Conservation (phyloP, 73 alveolate genomes). For the Blepharisma stoltei region DNA sequence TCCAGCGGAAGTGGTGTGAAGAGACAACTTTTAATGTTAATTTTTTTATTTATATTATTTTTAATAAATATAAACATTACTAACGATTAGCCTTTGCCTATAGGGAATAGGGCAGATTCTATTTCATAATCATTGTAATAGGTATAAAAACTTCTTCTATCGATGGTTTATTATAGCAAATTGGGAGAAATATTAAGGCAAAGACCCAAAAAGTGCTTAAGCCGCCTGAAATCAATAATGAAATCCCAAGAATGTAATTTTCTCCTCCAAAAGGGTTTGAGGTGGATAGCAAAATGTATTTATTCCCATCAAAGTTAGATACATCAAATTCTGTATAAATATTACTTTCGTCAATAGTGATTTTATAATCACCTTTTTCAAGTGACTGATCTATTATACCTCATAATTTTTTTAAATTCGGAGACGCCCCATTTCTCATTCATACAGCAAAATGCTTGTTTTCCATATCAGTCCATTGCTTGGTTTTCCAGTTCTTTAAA, state of each 20-base stretch:
- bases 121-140: too few species aligned
- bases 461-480: slow-evolving; percentile 71
- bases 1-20: too few species aligned
- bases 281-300: slow-evolving; percentile 69
- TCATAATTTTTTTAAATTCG: slow-evolving; percentile 80
- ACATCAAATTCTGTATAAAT: slow-evolving; percentile 47
- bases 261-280: slow-evolving; percentile 85
- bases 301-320: slow-evolving; percentile 67
- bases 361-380: slow-evolving; percentile 44
- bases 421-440: slow-evolving; percentile 88
- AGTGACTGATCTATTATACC: slow-evolving; percentile 62
- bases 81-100: too few species aligned
- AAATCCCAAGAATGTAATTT: slow-evolving; percentile 72
- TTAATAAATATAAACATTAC: too few species aligned
- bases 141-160: too few species aligned
- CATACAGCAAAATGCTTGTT: slow-evolving; percentile 82
- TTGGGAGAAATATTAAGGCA: background rate
- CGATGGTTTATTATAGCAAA: background rate
- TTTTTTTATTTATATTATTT: too few species aligned
- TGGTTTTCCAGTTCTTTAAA: slow-evolving; percentile 17
- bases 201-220: background rate
- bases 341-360: background rate
- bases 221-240: background rate
- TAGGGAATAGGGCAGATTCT: too few species aligned
- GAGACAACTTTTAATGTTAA: too few species aligned